Percentiles rank a stretch among this genome's conserved stretches.
Evolutionary conservation across 495 filamentous ascomycete species (phyloP).

Genomic region (Jackrogersella multiformis): DNA sequence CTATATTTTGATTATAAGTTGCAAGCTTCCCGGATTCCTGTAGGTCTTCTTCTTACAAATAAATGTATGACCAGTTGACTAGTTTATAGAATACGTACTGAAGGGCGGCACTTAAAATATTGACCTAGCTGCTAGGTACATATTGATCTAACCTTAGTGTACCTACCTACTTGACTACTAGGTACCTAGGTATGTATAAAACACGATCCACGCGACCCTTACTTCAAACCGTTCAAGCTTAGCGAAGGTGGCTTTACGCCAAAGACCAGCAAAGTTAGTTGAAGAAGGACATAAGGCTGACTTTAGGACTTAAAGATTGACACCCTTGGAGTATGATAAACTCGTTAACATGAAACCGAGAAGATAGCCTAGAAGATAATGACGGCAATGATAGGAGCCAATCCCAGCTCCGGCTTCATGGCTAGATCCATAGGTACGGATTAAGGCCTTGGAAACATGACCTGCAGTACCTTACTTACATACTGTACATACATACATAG

Average conservation of each 20-base stretch:
- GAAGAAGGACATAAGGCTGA: conserved; percentile 10
- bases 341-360: conserved; percentile 11
- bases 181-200: too few species aligned
- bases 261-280: not conserved
- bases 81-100: not conserved
- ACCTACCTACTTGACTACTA: too few species aligned
- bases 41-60: not conserved
- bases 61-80: not conserved
- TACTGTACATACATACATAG: too few species aligned
- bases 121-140: not conserved
- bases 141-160: too few species aligned
- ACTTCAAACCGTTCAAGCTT: not conserved
- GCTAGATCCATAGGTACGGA: conserved; percentile 7
- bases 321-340: not conserved
- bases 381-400: conserved; percentile 8
- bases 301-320: not conserved
- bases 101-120: not conserved
- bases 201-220: not conserved
- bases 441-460: conserved; percentile 16
- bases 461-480: too few species aligned
- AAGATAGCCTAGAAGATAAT: not conserved
- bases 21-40: conserved; percentile 2
- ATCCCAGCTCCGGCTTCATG: conserved; percentile 11
- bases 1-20: conserved; percentile 3
- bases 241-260: not conserved